phyloP scores from a whole-genome alignment of 768 basidiomycete genomes.

The Lactarius sp. region DNA sequence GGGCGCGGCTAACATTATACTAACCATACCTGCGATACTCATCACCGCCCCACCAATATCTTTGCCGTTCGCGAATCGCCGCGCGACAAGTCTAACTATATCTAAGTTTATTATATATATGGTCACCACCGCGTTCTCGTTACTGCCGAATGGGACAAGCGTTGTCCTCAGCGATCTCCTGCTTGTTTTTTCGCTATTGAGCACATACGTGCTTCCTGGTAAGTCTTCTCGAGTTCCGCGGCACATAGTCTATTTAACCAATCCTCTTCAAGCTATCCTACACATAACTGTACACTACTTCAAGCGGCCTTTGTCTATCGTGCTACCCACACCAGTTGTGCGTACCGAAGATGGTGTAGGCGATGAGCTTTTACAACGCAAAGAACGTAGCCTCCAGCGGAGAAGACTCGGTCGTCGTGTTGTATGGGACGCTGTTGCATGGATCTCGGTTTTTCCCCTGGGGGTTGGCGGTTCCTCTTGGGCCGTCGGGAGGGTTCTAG shows the following conservation, averaged over 20 bases:
- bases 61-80: constrained; percentile 41
- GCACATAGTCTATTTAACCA: not conserved
- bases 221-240: constrained; percentile 16
- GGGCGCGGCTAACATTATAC: constrained; percentile 47
- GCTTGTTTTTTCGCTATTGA: constrained; percentile 47
- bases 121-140: constrained; percentile 41
- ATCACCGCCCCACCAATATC: constrained; percentile 52
- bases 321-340: constrained; percentile 46
- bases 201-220: constrained; percentile 64
- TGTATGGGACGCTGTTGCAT: constrained; percentile 80
- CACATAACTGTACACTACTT: constrained; percentile 84
- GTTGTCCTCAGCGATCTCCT: constrained; percentile 44
- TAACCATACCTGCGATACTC: constrained; percentile 56
- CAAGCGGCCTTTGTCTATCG: constrained; percentile 76
- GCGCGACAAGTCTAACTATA: constrained; percentile 39
- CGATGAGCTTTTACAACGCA: constrained; percentile 77
- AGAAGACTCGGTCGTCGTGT: constrained; percentile 66
- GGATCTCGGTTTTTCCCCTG: constrained; percentile 61
- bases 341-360: constrained; percentile 23
- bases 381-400: constrained; percentile 80
- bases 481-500: constrained; percentile 48
- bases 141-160: constrained; percentile 40
- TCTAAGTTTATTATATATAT: constrained; percentile 42
- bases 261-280: constrained; percentile 46
- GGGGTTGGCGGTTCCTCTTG: constrained; percentile 54